Conservation (phyloP, 1,139 yeast species). For the Pichia sp. region DNA sequence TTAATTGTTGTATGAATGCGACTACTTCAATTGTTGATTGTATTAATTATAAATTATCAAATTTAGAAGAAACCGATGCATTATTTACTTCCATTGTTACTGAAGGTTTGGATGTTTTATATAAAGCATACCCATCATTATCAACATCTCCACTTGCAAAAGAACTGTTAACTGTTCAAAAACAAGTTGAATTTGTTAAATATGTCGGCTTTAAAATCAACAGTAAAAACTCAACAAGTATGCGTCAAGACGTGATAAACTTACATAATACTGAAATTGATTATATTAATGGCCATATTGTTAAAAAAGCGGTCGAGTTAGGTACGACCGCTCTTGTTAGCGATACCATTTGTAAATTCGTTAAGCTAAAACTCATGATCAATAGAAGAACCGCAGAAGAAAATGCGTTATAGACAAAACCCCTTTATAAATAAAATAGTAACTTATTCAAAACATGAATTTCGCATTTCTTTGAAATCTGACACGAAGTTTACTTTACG, state of each 20-base stretch:
- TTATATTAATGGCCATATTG: constrained; percentile 74
- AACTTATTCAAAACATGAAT: too few relatives aligned
- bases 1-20: constrained; percentile 73
- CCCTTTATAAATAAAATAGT: neutral
- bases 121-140: constrained; percentile 33
- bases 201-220: constrained; percentile 25
- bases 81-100: constrained; percentile 38
- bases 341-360: constrained; percentile 41
- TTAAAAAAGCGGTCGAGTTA: constrained; percentile 43
- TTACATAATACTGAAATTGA: constrained; percentile 68
- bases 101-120: constrained; percentile 43
- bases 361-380: constrained; percentile 36
- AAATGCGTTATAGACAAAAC: neutral
- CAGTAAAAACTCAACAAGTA: constrained; percentile 67
- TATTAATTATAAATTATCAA: constrained; percentile 61
- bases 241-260: constrained; percentile 73
- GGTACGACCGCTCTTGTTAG: constrained; percentile 44
- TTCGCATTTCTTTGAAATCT: too few relatives aligned
- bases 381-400: constrained; percentile 14
- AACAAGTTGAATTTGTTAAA: constrained; percentile 30
- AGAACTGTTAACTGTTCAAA: constrained; percentile 16
- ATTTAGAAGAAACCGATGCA: constrained; percentile 31
- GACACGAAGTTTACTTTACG: too few relatives aligned
- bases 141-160: constrained; percentile 15
- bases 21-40: constrained; percentile 64